A percentile compares a stretch with the other conserved stretches of the same genome.
These are phyloP conservation scores for Groenewaldozyma tartarivorans DNA, from an alignment of 805 yeast species.

Conservation along the genomic window DNA sequence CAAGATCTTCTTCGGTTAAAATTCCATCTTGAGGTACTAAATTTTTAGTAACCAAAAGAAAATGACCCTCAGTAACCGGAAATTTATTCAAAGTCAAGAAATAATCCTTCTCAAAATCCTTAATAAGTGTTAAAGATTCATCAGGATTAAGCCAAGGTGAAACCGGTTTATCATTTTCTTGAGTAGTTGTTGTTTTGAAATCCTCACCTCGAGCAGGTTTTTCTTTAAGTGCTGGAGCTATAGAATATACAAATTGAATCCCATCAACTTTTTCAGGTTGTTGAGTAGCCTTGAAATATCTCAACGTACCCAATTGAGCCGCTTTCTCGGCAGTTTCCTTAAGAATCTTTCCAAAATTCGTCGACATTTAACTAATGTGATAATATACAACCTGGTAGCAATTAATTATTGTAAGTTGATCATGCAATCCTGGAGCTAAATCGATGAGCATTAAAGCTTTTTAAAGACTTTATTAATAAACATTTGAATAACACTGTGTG, in stretches of 20 bases:
- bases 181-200: conserved; percentile 3
- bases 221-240: conserved; percentile 29
- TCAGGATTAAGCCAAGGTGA: conserved; percentile 74
- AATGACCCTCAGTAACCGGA: conserved; percentile 74
- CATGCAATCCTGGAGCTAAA: too few species aligned
- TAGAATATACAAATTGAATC: conserved; percentile 24
- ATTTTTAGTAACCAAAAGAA: conserved; percentile 66
- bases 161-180: conserved; percentile 21
- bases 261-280: conserved; percentile 26
- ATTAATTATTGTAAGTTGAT: too few species aligned
- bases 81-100: conserved; percentile 74
- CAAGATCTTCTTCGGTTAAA: conserved; percentile 60
- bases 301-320: conserved; percentile 34
- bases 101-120: conserved; percentile 40
- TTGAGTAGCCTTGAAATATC: conserved; percentile 42
- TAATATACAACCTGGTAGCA: too few species aligned
- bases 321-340: conserved; percentile 32
- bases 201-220: conserved; percentile 22
- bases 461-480: too few species aligned
- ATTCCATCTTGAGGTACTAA: conserved; percentile 67
- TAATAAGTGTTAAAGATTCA: conserved; percentile 55
- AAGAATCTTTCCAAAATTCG: not conserved
- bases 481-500: too few species aligned
- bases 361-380: too few species aligned
- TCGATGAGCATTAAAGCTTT: too few species aligned